Percentiles rank a stretch among this genome's conserved stretches.
Evolutionary conservation across 2,329 filamentous ascomycete genomes (phyloP).

Genomic region (Microsporum ferrugineum): DNA sequence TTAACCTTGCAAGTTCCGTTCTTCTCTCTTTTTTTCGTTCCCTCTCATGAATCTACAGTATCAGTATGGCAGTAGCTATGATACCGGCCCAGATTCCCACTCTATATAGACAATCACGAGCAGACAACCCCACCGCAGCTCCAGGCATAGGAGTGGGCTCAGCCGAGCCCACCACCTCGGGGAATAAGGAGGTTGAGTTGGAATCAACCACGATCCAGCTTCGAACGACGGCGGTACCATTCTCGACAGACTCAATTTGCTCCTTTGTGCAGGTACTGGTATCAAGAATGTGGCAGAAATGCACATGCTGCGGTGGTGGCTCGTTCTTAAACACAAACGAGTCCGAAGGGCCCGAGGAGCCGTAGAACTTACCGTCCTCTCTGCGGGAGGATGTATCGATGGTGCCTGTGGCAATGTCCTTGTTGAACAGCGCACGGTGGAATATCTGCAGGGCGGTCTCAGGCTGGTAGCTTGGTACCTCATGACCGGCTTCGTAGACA

Average conservation of each 20-base stretch:
- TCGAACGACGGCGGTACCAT: not conserved
- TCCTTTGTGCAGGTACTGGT: conserved; percentile 2
- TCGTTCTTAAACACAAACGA: not conserved
- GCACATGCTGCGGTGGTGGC: not conserved
- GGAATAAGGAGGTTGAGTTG: not conserved
- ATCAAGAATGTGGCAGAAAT: not conserved
- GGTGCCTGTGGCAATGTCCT: conserved; percentile 26
- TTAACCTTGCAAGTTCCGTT: no score
- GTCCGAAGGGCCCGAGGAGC: not conserved
- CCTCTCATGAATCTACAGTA: not conserved
- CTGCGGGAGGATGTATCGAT: not conserved
- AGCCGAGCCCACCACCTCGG: not conserved
- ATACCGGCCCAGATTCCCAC: not conserved
- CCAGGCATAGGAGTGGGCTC: not conserved
- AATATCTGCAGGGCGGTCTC: conserved; percentile 30
- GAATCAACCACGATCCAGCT: not conserved
- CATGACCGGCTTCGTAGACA: conserved; percentile 39
- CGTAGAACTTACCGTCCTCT: not conserved
- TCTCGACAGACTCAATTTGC: not conserved
- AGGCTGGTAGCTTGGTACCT: conserved; percentile 27
- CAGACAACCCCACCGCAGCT: not conserved
- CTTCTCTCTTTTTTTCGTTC: no score
- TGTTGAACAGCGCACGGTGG: conserved; percentile 24
- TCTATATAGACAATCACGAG: not conserved
- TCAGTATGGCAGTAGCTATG: not conserved